Percentiles rank a stretch among this genome's conserved stretches.
Conservation (phyloP, 2,329 filamentous ascomycete genomes). For the Pseudogymnoascus sp. region DNA sequence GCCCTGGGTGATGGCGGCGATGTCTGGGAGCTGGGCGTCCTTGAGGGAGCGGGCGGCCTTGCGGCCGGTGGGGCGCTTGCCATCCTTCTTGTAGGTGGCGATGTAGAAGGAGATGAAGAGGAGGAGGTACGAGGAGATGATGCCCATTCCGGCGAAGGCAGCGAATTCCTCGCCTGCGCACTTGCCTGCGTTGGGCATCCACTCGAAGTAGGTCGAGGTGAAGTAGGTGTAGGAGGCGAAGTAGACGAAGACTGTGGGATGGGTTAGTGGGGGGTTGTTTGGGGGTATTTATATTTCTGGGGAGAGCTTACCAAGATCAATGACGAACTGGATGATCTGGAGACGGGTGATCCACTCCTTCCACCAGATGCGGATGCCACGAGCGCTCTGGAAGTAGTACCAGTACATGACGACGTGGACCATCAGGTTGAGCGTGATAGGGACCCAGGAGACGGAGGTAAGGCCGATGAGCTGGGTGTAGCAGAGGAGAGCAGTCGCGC, state of each 20-base stretch:
- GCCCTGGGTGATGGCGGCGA: constrained; percentile 24
- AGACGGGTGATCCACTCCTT: constrained; percentile 99
- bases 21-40: constrained; percentile 26
- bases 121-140: constrained; percentile 88
- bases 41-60: constrained; percentile 53
- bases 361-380: constrained; percentile 96
- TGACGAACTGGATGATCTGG: constrained; percentile 94
- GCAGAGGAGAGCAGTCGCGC: constrained; percentile 91
- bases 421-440: constrained; percentile 82
- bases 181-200: constrained; percentile 72
- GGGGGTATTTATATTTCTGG: background rate
- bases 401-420: constrained; percentile 99
- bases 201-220: constrained; percentile 78
- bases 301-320: constrained; percentile 71
- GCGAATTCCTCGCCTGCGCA: constrained; percentile 97
- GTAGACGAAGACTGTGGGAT: constrained; percentile 82
- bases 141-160: constrained; percentile 82
- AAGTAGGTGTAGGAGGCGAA: constrained; percentile 99
- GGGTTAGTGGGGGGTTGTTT: constrained; percentile 18
- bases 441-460: constrained; percentile 91
- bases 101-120: constrained; percentile 99
- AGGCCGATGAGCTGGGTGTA: constrained; percentile 93
- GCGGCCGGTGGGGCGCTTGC: constrained; percentile 72
- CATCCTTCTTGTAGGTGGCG: constrained; percentile 85
- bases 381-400: constrained; percentile 99